Conservation (phyloP, 2,329 filamentous ascomycete genomes). For the Spiromastix sp. region DNA sequence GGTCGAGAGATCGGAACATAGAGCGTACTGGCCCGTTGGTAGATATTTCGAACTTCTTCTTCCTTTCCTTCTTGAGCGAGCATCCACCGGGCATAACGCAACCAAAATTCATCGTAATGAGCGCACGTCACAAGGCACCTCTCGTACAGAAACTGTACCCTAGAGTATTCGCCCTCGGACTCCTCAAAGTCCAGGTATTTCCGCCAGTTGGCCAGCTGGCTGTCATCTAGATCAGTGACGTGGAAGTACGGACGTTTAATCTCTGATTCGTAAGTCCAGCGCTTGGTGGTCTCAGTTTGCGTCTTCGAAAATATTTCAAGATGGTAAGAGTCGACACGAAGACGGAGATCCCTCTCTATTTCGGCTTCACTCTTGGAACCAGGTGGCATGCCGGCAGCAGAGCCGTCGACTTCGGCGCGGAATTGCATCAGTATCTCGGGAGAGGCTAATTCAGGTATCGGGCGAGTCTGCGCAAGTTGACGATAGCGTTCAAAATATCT, state of each 20-base stretch:
- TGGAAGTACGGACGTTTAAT: slow-evolving; percentile 97
- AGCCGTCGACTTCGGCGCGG: slow-evolving; percentile 57
- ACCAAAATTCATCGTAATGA: slow-evolving; percentile 96
- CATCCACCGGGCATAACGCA: slow-evolving; percentile 96
- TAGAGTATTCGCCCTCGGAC: slow-evolving; percentile 61
- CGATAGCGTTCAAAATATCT: slow-evolving; percentile 90
- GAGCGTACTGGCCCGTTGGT: slow-evolving; percentile 71
- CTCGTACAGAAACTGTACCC: slow-evolving; percentile 81
- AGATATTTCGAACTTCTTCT: slow-evolving; percentile 86
- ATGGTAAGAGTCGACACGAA: slow-evolving; percentile 69
- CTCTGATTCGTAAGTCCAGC: slow-evolving; percentile 90
- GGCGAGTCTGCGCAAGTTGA: slow-evolving; percentile 60
- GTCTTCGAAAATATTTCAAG: slow-evolving; percentile 71
- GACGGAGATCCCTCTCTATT: slow-evolving; percentile 70
- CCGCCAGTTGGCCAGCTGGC: slow-evolving; percentile 80
- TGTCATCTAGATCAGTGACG: slow-evolving; percentile 80
- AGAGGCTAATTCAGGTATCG: slow-evolving; percentile 62
- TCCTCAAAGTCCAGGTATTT: slow-evolving; percentile 98
- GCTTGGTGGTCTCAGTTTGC: slow-evolving; percentile 78
- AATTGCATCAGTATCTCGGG: slow-evolving; percentile 58
- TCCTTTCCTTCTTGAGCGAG: slow-evolving; percentile 66
- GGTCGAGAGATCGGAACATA: slow-evolving; percentile 82
- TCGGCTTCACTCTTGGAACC: slow-evolving; percentile 59
- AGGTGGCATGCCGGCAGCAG: slow-evolving; percentile 31
- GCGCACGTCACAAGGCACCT: slow-evolving; percentile 86